Evolutionary conservation across 345 rosid species (phyloP).

Genomic region (Schrenkiella parvula): DNA sequence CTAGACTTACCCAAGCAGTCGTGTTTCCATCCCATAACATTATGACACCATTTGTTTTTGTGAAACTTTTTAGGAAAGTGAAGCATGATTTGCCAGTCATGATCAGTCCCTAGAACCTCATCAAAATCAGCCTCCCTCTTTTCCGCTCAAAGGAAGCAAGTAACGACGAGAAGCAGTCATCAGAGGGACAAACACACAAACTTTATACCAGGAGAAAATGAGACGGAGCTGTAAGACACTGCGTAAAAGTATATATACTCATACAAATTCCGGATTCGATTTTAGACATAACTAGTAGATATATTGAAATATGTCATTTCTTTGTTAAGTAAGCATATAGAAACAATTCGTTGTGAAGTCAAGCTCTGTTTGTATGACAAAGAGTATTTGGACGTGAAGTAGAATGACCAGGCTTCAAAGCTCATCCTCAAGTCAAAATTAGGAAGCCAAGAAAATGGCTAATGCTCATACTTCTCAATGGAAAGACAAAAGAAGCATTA

Average conservation of each 20-base stretch:
- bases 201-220: constrained; percentile 8
- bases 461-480: too few relatives aligned
- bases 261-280: neutral
- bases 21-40: neutral
- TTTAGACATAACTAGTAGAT: neutral
- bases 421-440: neutral
- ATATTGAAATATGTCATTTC: neutral
- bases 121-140: constrained; percentile 34
- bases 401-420: too few relatives aligned
- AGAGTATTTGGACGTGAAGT: neutral
- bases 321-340: neutral
- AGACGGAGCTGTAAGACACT: neutral
- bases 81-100: constrained; percentile 51
- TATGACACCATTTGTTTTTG: constrained; percentile 9
- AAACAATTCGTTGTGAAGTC: neutral
- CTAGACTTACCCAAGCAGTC: neutral
- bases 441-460: too few relatives aligned
- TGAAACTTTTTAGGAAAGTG: constrained; percentile 42
- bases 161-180: constrained; percentile 38
- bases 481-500: too few relatives aligned
- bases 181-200: constrained; percentile 32
- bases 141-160: constrained; percentile 34
- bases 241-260: neutral
- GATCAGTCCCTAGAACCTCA: constrained; percentile 57
- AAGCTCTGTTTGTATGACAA: neutral